A percentile compares a stretch with the other conserved stretches of the same genome.
phyloP scores from a whole-genome alignment of 805 yeast species.

The Hagleromyces aurorensis region DNA sequence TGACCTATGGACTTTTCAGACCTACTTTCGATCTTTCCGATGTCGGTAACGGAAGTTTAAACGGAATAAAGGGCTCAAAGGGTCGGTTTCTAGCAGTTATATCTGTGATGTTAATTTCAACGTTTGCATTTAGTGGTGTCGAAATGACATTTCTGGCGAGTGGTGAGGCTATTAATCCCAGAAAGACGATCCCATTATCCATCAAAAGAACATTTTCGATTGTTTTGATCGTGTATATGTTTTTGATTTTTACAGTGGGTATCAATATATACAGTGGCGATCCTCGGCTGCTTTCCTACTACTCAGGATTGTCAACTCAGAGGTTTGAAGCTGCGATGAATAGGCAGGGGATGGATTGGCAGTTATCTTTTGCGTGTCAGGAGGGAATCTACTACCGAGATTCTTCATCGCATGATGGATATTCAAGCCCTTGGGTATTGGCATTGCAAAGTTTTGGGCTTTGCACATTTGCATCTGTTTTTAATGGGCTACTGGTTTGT shows the following conservation, averaged over 20 bases:
- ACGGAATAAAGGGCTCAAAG: constrained; percentile 51
- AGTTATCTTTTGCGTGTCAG: constrained; percentile 55
- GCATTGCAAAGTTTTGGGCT: constrained; percentile 46
- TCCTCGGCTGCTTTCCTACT: constrained; percentile 57
- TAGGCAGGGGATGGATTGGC: constrained; percentile 38
- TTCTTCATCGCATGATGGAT: constrained; percentile 37
- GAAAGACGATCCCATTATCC: constrained; percentile 69
- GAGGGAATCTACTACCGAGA: constrained; percentile 59
- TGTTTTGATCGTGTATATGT: constrained; percentile 53
- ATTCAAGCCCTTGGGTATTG: constrained; percentile 50
- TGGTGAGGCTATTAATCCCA: constrained; percentile 77
- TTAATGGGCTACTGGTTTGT: constrained; percentile 45
- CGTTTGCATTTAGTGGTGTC: constrained; percentile 75
- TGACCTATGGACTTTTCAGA: constrained; percentile 65
- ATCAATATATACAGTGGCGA: constrained; percentile 72
- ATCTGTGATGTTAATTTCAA: constrained; percentile 54
- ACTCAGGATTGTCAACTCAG: constrained; percentile 10
- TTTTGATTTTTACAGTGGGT: constrained; percentile 63
- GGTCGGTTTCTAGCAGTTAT: constrained; percentile 57
- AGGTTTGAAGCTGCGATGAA: constrained; percentile 11
- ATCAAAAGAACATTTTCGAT: constrained; percentile 70
- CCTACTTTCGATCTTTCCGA: constrained; percentile 65
- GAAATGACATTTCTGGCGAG: constrained; percentile 80
- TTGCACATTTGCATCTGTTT: constrained; percentile 42
- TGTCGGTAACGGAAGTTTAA: constrained; percentile 42